Percentiles rank a stretch among this genome's conserved stretches.
phyloP scores from a whole-genome alignment of 257 asterid genomes.

The Rehmannia glutinosa region DNA sequence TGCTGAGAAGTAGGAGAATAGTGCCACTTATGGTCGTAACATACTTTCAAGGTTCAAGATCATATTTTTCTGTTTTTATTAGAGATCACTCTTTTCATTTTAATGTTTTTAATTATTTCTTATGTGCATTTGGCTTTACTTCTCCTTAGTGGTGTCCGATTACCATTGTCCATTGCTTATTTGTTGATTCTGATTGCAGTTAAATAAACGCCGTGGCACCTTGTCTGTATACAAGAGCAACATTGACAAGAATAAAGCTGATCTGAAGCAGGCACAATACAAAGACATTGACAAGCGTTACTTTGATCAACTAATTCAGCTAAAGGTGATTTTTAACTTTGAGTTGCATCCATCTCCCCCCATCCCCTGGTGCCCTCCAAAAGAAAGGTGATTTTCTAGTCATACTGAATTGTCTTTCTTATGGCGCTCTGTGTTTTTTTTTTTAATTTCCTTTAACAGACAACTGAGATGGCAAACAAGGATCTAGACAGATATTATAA shows the following conservation, averaged over 20 bases:
- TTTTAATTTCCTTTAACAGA: constrained; percentile 45
- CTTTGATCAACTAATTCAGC: constrained; percentile 93
- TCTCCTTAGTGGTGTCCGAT: background rate
- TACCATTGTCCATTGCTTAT: constrained; percentile 11
- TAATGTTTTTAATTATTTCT: background rate
- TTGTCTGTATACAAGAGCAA: constrained; percentile 81
- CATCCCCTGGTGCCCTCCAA: background rate
- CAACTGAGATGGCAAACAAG: constrained; percentile 99
- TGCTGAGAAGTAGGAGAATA: background rate
- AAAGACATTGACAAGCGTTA: constrained; percentile 95
- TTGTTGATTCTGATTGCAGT: constrained; percentile 43
- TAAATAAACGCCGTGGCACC: constrained; percentile 71
- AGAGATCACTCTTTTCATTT: background rate
- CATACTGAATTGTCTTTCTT: constrained; percentile 9
- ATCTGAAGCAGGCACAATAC: constrained; percentile 91
- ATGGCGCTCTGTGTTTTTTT: too few species aligned
- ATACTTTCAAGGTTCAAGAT: background rate
- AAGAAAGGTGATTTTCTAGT: background rate
- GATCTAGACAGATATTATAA: constrained; percentile 92
- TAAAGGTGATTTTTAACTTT: constrained; percentile 56
- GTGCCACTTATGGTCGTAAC: background rate
- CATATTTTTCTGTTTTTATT: background rate
- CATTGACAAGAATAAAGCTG: constrained; percentile 63
- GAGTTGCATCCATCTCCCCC: constrained; percentile 2
- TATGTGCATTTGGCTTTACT: background rate